These are phyloP conservation scores for Pleurotus citrinopileatus DNA, from an alignment of 768 basidiomycete genomes.

Conservation along the genomic window DNA sequence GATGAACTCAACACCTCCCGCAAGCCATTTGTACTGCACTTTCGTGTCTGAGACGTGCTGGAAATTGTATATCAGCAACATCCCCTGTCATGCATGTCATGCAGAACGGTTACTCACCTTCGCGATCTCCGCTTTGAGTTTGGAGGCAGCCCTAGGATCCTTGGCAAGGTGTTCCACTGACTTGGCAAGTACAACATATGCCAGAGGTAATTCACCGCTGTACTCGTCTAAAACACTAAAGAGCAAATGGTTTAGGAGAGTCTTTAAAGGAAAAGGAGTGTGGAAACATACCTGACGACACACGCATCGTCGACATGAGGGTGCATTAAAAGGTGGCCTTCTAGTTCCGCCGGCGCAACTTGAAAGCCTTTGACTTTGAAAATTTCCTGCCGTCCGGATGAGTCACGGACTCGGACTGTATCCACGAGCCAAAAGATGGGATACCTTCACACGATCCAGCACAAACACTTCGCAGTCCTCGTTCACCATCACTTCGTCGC, in stretches of 20 bases:
- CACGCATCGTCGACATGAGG: conserved; percentile 60
- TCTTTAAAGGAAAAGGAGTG: not conserved
- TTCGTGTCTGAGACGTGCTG: conserved; percentile 61
- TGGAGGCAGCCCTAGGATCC: conserved; percentile 28
- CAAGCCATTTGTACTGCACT: conserved; percentile 56
- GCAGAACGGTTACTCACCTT: conserved; percentile 42
- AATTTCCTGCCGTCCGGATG: conserved; percentile 49
- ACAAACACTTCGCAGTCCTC: conserved; percentile 59
- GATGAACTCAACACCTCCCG: conserved; percentile 62
- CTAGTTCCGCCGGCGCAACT: conserved; percentile 66
- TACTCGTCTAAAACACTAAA: conserved; percentile 66
- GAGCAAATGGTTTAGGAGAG: not conserved
- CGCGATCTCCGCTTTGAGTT: conserved; percentile 42
- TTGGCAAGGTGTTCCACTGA: conserved; percentile 32
- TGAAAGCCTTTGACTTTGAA: conserved; percentile 63
- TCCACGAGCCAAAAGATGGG: not conserved
- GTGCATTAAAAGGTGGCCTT: conserved; percentile 62
- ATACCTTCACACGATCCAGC: conserved; percentile 74
- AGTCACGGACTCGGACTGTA: not conserved
- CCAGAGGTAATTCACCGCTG: conserved; percentile 71
- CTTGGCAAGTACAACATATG: conserved; percentile 58
- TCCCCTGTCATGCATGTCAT: not conserved
- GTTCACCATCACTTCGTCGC: conserved; percentile 68
- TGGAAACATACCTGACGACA: conserved; percentile 38
- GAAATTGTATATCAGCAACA: not conserved